Evolutionary conservation across 306 rosid species (phyloP).

Genomic region (Lotus japonicus): DNA sequence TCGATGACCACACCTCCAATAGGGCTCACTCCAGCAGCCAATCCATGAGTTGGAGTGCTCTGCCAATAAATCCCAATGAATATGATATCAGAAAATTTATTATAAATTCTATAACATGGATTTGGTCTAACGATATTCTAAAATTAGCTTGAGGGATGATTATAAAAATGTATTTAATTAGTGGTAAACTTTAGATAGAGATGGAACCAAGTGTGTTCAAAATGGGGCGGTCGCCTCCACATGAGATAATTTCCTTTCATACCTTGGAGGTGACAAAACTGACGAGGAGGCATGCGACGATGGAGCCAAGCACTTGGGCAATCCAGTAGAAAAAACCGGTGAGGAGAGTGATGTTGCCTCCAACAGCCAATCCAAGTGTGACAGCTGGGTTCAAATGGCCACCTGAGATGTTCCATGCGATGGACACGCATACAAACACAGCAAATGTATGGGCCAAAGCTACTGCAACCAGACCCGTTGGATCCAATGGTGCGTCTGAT

Average conservation of each 20-base stretch:
- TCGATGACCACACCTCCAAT: slow-evolving; percentile 58
- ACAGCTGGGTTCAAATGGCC: slow-evolving; percentile 98
- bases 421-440: slow-evolving; percentile 65
- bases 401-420: slow-evolving; percentile 84
- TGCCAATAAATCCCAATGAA: slow-evolving; percentile 13
- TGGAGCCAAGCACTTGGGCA: slow-evolving; percentile 67
- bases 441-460: slow-evolving; percentile 87
- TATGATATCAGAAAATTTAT: not conserved
- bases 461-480: slow-evolving; percentile 72
- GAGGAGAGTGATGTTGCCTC: slow-evolving; percentile 81
- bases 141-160: too few species aligned
- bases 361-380: slow-evolving; percentile 79
- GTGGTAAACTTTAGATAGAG: too few species aligned
- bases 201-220: too few species aligned
- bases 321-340: slow-evolving; percentile 75
- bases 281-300: slow-evolving; percentile 63
- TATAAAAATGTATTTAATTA: too few species aligned
- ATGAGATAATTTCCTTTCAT: not conserved
- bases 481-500: slow-evolving; percentile 57
- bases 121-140: too few species aligned
- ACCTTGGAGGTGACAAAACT: slow-evolving; percentile 59
- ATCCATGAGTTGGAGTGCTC: slow-evolving; percentile 73
- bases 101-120: too few species aligned
- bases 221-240: too few species aligned
- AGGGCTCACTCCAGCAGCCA: slow-evolving; percentile 52